Base-by-base conservation (phyloP, 345 rosid genomes). In the Ceriops tagal region DNA sequence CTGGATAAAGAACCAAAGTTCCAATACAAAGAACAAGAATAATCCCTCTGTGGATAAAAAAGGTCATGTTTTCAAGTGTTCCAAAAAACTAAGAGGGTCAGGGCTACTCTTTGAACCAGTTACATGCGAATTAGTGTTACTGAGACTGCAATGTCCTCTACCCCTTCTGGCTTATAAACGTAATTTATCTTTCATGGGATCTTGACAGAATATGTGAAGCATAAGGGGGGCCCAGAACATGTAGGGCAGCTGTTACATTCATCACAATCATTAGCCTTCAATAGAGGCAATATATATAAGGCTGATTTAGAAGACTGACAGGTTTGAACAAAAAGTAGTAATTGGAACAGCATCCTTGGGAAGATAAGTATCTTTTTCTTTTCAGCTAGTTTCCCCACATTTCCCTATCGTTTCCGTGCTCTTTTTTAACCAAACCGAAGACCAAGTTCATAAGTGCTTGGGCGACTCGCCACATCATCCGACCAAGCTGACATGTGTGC, bases 251-350 rank as follows among this genome's bases (percentile, higher is more conserved):
- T 64, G 66, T 65, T 71, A 67, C 85, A 83, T 87, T 81, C 86
- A 85, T 49, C 71, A 71, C 84, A 80, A 80, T 78, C 80, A 74
- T 82, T 71, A 76, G 75, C 84, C 69, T 86, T 80, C 62, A 65
- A 74, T 53, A 35, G 81, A 85, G 80, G 89, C 85, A 86, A 76
- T 69, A 70, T 69, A 70, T 66, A 61, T 60, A 80, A 84, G 87
- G 85, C 80, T 81, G 83, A 74, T 71, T 76, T 76, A 76, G 81
- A 86, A 83, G 84, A 83, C 82, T 84, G 88, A 84, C 90, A 88
- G 83, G 87, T 88, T 90, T 85, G 96, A 92, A 85, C 87, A 83
- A 76, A 92, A 85, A 86, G 88, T 68, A 72, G 60, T 56, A 73
- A 84, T 87, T 84, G 86, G 79, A 81, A 82, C 75, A 39, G 81